Evolutionary conservation across 129 eudicot species (phyloP), one percentile per base, ranked within the genome.

Genomic region (Lonicera japonica): DNA sequence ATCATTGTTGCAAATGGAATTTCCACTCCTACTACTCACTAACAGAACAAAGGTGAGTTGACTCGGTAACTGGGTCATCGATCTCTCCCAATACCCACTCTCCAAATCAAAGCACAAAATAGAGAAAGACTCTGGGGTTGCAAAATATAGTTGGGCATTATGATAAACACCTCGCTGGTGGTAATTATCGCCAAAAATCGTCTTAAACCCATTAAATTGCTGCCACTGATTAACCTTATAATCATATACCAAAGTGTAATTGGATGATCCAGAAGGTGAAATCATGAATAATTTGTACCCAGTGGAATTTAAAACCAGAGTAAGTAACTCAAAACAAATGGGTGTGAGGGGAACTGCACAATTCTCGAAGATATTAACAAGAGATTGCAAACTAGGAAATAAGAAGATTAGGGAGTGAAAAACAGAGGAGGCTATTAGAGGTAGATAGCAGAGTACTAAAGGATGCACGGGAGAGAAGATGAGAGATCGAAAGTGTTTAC

Each of bases 401-500:
- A 73, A 22, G 83, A 79, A 21, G 85, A n/a, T 55, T 67, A 1
- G 79, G 78, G 60, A 63, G 47, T 53, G 87, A 77, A 67, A 90
- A 86, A 45, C 94, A 90, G 11, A 86, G 78, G 19, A 84, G 74
- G 56, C 86, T 84, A 56, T 70, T 64, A 56, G 89, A 70, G 21
- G 82, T 40, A 34, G 80, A 65, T 9, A 83, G 55, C 13, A 86
- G 86, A 1, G 64, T 68, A n/a, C 77, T 66, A 17, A 75, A 69
- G 0, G 74, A 25, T 0, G 89, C 21, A 45, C 25, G 56, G 0
- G 94, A 15, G 84, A 76, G 75, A 74, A 82, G 45, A 84, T 63
- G 59, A 90, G 81, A n/a, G 85, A 76, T 10, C 72, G 61, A 78
- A 90, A 83, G 72, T 73, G 78, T 72, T 84, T 90, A 54, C 89